Conservation (phyloP, 2,329 filamentous ascomycete species). For the Tolypocladium sp. region DNA sequence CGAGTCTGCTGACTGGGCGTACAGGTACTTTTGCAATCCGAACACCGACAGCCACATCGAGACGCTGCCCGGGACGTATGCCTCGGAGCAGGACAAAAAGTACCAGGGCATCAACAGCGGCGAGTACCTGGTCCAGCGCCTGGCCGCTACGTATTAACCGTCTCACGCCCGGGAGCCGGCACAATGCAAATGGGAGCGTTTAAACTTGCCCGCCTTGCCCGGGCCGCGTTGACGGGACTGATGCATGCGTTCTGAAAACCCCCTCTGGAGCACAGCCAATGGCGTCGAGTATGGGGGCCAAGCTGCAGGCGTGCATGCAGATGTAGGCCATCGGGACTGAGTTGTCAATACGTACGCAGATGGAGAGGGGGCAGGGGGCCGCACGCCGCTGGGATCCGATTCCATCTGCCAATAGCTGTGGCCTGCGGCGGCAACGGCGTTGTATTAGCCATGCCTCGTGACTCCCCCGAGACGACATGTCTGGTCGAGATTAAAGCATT, state of each 20-base stretch:
- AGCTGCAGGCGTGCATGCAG: not conserved
- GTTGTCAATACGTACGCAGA: not conserved
- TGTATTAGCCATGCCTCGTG: not conserved
- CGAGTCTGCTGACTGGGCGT: not conserved
- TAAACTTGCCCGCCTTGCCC: not conserved
- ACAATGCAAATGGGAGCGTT: not conserved
- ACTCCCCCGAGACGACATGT: not conserved
- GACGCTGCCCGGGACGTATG: conserved; percentile 70
- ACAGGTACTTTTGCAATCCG: conserved; percentile 78
- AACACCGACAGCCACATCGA: conserved; percentile 70
- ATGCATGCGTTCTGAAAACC: not conserved
- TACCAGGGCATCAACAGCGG: conserved; percentile 71
- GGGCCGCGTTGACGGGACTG: not conserved
- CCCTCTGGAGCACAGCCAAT: not conserved
- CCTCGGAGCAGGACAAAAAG: conserved; percentile 58
- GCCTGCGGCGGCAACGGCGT: not conserved
- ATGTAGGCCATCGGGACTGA: not conserved
- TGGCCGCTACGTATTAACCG: conserved; percentile 61
- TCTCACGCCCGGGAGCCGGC: not conserved
- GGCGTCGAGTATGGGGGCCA: not conserved
- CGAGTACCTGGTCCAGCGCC: conserved; percentile 69
- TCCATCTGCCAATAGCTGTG: not conserved
- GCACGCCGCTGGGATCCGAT: not conserved
- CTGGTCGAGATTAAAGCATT: too few species aligned
- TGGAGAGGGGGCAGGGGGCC: not conserved